A percentile compares a stretch with the other conserved stretches of the same genome.
These are phyloP conservation scores for Pholiota conissans DNA, from an alignment of 768 basidiomycete species.

Conservation along the genomic window DNA sequence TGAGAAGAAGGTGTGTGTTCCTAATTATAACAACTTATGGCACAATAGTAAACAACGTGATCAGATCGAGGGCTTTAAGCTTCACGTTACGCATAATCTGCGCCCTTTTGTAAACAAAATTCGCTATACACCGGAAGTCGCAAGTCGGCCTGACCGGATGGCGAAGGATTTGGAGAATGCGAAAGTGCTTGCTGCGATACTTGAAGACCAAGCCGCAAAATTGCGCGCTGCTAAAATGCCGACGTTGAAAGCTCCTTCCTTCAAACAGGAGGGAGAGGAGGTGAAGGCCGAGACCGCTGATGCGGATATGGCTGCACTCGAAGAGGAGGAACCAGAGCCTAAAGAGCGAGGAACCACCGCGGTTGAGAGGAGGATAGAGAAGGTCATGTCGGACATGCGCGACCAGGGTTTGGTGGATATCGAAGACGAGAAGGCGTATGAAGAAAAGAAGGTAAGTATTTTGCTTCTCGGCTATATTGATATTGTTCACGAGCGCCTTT, in stretches of 20 bases:
- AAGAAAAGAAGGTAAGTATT: constrained; percentile 66
- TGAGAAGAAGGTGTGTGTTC: constrained; percentile 73
- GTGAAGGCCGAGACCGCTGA: constrained; percentile 26
- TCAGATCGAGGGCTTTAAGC: constrained; percentile 93
- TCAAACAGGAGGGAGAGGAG: constrained; percentile 23
- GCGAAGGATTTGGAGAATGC: constrained; percentile 79
- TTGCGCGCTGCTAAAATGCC: constrained; percentile 46
- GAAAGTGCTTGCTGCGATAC: constrained; percentile 65
- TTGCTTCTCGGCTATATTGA: constrained; percentile 11
- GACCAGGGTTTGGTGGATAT: constrained; percentile 61
- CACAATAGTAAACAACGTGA: constrained; percentile 3
- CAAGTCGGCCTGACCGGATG: constrained; percentile 78
- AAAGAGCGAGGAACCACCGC: constrained; percentile 69
- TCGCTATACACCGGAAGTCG: constrained; percentile 80
- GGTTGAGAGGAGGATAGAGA: constrained; percentile 82
- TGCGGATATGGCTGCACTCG: constrained; percentile 28
- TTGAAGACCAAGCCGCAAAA: constrained; percentile 69
- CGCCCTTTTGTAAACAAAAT: constrained; percentile 77
- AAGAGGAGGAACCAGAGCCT: constrained; percentile 53
- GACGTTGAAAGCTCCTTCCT: constrained; percentile 9
- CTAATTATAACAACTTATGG: not conserved
- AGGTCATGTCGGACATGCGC: constrained; percentile 67
- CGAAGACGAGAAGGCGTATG: constrained; percentile 64
- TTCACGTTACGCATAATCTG: constrained; percentile 83
- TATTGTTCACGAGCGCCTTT: constrained; percentile 13